Percentiles rank a stretch among this genome's conserved stretches.
Conservation (phyloP, 768 basidiomycete genomes). For the Suillus subalutaceus region DNA sequence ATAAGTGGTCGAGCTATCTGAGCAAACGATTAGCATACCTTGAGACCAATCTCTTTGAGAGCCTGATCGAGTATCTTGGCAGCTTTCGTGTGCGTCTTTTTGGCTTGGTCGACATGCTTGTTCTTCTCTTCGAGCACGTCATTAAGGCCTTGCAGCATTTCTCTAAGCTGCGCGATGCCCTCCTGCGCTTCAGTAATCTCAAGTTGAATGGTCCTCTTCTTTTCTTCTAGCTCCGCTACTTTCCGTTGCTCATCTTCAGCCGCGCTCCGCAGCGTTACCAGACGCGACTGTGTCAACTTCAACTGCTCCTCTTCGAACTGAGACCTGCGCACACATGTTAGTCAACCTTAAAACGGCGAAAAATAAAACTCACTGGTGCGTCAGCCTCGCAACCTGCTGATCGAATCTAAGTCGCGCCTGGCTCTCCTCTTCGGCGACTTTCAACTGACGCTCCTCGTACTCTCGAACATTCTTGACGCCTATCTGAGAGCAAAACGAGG, state of each 20-base stretch:
- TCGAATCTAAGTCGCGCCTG: conserved; percentile 82
- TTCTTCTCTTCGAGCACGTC: conserved; percentile 73
- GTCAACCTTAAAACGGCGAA: background rate
- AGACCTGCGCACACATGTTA: conserved; percentile 45
- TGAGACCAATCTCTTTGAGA: conserved; percentile 85
- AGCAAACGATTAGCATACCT: conserved; percentile 47
- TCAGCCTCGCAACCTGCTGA: conserved; percentile 83
- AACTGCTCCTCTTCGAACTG: conserved; percentile 85
- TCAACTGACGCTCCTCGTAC: conserved; percentile 91
- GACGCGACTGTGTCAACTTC: conserved; percentile 61
- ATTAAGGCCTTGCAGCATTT: conserved; percentile 62
- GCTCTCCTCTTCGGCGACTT: conserved; percentile 85
- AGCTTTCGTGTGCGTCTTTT: conserved; percentile 69
- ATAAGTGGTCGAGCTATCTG: conserved; percentile 2
- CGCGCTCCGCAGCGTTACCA: conserved; percentile 54
- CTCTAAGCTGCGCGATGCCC: conserved; percentile 56
- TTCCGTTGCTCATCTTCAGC: conserved; percentile 55
- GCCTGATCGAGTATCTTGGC: conserved; percentile 82
- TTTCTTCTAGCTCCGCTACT: conserved; percentile 54
- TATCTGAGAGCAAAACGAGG: conserved; percentile 77
- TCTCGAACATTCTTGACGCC: conserved; percentile 83
- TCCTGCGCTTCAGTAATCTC: conserved; percentile 65
- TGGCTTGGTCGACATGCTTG: conserved; percentile 74
- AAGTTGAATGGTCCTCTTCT: conserved; percentile 53
- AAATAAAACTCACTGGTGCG: conserved; percentile 69